Percentiles rank a stretch among this genome's conserved stretches.
phyloP scores from a whole-genome alignment of 352 stramenopile genomes.

The Phytopythium chamaehyphon region DNA sequence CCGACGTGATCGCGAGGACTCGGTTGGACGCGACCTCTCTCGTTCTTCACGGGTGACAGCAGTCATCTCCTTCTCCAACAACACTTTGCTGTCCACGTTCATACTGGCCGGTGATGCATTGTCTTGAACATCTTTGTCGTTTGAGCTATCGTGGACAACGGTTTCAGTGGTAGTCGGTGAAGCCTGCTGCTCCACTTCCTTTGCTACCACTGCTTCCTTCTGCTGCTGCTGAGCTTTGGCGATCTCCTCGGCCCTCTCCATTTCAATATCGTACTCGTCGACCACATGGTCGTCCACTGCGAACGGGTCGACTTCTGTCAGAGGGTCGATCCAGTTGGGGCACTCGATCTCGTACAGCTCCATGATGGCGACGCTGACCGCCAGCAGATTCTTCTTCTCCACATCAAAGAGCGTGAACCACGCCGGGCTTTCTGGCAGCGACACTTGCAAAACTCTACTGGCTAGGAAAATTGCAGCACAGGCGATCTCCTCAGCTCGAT shows the following conservation, averaged over 20 bases:
- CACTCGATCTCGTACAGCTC: conserved; percentile 53
- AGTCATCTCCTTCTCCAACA: not conserved
- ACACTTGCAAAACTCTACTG: conserved; percentile 49
- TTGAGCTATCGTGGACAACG: too few relatives aligned
- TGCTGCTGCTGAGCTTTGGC: not conserved
- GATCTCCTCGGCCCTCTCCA: conserved; percentile 3
- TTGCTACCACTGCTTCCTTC: conserved; percentile 4
- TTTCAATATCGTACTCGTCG: conserved; percentile 15
- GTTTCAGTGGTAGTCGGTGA: too few relatives aligned
- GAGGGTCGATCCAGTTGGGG: conserved; percentile 63
- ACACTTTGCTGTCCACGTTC: not conserved
- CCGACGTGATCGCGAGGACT: not conserved
- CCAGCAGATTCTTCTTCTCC: conserved; percentile 39
- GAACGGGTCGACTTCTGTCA: conserved; percentile 71
- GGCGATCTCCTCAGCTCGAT: conserved; percentile 77
- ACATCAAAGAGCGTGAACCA: conserved; percentile 77
- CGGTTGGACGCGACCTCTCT: not conserved
- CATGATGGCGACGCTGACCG: conserved; percentile 51
- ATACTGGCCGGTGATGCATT: too few relatives aligned
- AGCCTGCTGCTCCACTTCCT: not conserved
- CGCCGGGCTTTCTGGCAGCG: conserved; percentile 45
- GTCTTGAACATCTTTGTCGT: too few relatives aligned
- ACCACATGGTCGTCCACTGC: conserved; percentile 37
- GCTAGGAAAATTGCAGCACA: conserved; percentile 90
- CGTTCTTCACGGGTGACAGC: not conserved